These are phyloP conservation scores for Arthroderma sp. DNA, from an alignment of 2,329 filamentous ascomycete genomes.

Conservation along the genomic window DNA sequence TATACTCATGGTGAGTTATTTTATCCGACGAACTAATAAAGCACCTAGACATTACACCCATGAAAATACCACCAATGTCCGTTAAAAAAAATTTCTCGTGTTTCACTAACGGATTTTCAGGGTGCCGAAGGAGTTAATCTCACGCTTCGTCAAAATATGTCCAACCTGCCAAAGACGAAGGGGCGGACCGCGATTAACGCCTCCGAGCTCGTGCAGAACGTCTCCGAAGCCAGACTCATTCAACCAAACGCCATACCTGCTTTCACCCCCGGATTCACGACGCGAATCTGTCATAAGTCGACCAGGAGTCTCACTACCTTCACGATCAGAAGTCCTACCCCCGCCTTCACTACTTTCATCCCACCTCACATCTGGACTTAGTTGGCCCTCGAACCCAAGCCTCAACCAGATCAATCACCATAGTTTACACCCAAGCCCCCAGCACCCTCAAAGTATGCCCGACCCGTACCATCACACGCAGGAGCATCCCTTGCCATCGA, in stretches of 20 bases:
- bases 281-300: constrained; percentile 23
- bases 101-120: constrained; percentile 17
- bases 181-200: constrained; percentile 28
- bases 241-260: constrained; percentile 23
- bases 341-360: neutral
- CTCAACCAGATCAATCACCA: neutral
- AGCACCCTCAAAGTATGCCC: constrained; percentile 7
- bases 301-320: constrained; percentile 9
- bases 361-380: constrained; percentile 3
- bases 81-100: neutral
- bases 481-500: constrained; percentile 18
- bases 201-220: constrained; percentile 27
- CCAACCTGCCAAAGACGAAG: constrained; percentile 37
- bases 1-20: constrained; percentile 36
- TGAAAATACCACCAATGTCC: constrained; percentile 1
- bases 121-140: constrained; percentile 40
- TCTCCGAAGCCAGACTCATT: constrained; percentile 24
- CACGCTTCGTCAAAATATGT: constrained; percentile 39
- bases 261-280: constrained; percentile 24
- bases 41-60: too few species aligned
- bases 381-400: constrained; percentile 2
- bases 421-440: constrained; percentile 6
- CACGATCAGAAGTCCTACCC: constrained; percentile 8
- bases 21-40: too few species aligned
- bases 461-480: constrained; percentile 14